Base-by-base conservation (phyloP, 106 monocot genomes). In the Acanthochlamys bracteata region DNA sequence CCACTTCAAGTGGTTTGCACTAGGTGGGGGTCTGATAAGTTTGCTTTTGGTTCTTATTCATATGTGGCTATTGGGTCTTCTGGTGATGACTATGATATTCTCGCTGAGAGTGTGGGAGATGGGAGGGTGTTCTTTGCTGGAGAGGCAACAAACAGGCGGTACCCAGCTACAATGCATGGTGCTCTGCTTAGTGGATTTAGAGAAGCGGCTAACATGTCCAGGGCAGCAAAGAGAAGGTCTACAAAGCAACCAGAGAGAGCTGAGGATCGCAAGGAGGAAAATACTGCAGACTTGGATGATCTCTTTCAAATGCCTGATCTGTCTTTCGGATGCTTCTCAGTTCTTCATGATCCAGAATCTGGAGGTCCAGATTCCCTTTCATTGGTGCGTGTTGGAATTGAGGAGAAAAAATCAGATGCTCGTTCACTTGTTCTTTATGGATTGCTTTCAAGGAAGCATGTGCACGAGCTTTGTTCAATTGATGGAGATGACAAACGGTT, bases 111-210 rank as follows among this genome's bases (percentile, higher is more conserved):
- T 60, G 75, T 88, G 16, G 81, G 89, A 0, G 75, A 84, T 67
- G 91, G 82, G 22, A 83, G 88, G 76, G 82, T 98, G 26, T 98
- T 91, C 73, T 98, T 98, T 67, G 91, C 96, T 24, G 96, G 96
- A 25, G 96, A 98, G 75, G 96, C 96, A 16, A 98, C 96, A 39
- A 98, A 91, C 54, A 25, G 83, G 47, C 71, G 84, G 39, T 98
- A 98, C 51, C 96, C 96, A 3, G 91, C 96, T 12, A 91, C 96
- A 7, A 91, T 98, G 96, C 96, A 98, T 64, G 91, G 96, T 63
- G 96, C 96, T 45, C 71, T 91, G 19, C 79, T 98, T 15, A 98
- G 96, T 75, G 96, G 96, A 0, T 77, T 79, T 33, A 91, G 96
- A 66, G 96, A 98, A 80, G 91, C 96, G 23, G 88, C 96, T 47